Evolutionary conservation across 2,329 filamentous ascomycete species (phyloP), one percentile per base, ranked within the genome.

Genomic region (Leptographium lundbergii): DNA sequence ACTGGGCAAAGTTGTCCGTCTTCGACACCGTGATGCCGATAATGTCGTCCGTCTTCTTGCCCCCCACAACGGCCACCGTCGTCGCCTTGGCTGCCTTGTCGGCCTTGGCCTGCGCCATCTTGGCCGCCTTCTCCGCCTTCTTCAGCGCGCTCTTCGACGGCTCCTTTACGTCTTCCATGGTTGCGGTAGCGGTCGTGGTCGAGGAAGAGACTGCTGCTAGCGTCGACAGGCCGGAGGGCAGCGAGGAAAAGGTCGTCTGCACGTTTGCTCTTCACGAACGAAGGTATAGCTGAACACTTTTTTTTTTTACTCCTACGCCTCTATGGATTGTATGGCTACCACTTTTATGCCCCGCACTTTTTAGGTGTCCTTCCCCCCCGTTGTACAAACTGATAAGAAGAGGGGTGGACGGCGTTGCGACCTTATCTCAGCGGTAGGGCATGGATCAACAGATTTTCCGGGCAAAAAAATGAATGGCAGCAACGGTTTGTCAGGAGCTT

Each of bases 21-120:
- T 96, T 97, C 63, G 81, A 80, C 61, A 88, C 84, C 63, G 91
- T 94, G 68, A 96, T 96, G 64, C 91, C 91, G 67, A 94, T 95
- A 64, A 95, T 82, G 64, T 85, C 81, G 69, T 83, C 81, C 11
- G 74, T 67, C 73, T 84, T 83, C 74, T 84, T 84, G 66, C 78
- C 78, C 58, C 79, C 74, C 39, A 80, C 78, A 27, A 83, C 72
- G 29, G 79, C 73, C 57, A 83, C 68, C 1, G 73, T 64, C 47
- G 74, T 70, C 68, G 81, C 76, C 73, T 83, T 84, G 45, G 80
- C 80, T 25, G 80, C 80, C 73, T 84, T 84, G 52, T 79, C 79
- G 57, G 81, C 81, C 70, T 85, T 85, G 51, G 81, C 80, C 56
- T 81, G 79, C 32, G 80, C 81, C 69, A 79, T 73, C 56, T 57